Percentiles rank a stretch among this genome's conserved stretches.
These are phyloP conservation scores for Kitagawia praeruptora DNA, from an alignment of 129 eudicot species.

Conservation along the genomic window DNA sequence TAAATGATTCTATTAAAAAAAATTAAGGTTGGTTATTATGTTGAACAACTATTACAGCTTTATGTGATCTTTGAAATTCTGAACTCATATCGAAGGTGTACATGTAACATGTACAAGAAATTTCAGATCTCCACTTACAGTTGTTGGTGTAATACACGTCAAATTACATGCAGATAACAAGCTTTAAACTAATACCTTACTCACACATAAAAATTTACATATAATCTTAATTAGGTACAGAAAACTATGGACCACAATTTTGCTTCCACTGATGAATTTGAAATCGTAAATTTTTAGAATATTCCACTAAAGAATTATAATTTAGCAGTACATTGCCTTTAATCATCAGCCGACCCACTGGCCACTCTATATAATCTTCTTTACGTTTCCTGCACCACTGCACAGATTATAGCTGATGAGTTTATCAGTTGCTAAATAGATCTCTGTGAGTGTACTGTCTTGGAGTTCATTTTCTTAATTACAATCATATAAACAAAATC, in stretches of 20 bases:
- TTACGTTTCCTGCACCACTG: not conserved
- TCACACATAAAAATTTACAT: not conserved
- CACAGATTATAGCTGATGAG: not conserved
- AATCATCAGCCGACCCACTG: not conserved
- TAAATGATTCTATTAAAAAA: not conserved
- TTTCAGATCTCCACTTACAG: not conserved
- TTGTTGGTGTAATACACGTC: conserved; percentile 7
- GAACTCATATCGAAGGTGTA: not conserved
- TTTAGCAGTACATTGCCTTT: not conserved
- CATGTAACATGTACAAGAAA: not conserved
- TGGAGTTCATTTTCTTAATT: not conserved
- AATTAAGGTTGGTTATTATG: not conserved
- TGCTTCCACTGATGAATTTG: not conserved
- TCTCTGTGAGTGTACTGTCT: not conserved
- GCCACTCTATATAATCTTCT: not conserved
- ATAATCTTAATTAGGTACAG: not conserved
- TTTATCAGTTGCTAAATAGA: not conserved
- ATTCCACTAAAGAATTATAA: not conserved
- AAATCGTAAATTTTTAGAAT: not conserved
- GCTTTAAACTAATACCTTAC: not conserved
- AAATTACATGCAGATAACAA: conserved; percentile 10
- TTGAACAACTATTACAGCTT: not conserved
- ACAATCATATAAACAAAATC: not conserved
- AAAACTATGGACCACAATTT: conserved; percentile 15
- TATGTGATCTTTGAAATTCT: not conserved